A percentile compares a stretch with the other conserved stretches of the same genome.
Conservation (phyloP, 2,329 filamentous ascomycete genomes). For the Pezicula carpinea region DNA sequence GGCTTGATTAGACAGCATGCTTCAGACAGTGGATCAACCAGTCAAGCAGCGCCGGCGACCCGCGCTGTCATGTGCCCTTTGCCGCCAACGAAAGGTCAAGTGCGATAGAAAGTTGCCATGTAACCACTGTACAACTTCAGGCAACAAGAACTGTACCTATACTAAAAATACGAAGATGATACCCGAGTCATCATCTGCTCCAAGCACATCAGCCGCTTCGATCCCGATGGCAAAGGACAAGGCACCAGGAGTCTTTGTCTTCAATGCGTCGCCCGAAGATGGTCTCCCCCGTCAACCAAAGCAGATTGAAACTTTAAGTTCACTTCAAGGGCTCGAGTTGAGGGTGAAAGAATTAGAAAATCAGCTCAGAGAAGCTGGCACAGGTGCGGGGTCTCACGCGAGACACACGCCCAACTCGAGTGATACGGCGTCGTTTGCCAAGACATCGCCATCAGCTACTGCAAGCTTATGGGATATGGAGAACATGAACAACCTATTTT, state of each 20-base stretch:
- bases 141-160: background rate
- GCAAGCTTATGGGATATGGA: no score
- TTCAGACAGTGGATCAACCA: background rate
- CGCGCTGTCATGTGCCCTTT: conserved; percentile 1
- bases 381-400: background rate
- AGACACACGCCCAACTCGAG: background rate
- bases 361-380: background rate
- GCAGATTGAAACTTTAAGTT: background rate
- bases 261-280: background rate
- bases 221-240: background rate
- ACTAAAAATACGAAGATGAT: no score
- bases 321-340: background rate
- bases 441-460: no score
- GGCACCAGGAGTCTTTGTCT: background rate
- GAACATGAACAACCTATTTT: background rate
- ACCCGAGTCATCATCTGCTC: background rate
- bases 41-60: background rate
- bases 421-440: no score
- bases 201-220: conserved; percentile 4
- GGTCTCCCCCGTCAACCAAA: background rate
- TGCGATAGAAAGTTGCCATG: conserved; percentile 5
- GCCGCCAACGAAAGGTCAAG: conserved; percentile 5
- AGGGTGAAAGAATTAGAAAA: background rate
- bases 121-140: background rate
- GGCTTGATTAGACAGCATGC: background rate